Base-by-base conservation (phyloP, 228 moss, liverwort and hornwort species). In the Sphagnum fallax region DNA sequence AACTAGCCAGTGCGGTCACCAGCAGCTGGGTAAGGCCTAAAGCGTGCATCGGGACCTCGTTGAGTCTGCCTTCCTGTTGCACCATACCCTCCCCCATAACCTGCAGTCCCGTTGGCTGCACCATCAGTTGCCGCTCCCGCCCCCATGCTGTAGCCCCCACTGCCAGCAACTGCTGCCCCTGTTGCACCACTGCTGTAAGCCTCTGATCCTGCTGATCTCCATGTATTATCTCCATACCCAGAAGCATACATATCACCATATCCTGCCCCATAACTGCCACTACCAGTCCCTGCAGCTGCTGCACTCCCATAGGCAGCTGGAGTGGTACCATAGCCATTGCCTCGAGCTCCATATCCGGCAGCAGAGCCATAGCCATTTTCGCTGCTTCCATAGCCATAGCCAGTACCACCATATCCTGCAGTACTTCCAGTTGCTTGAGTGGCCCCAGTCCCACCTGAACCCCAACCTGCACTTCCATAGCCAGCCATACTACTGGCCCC, bases 11-110 rank as follows among this genome's bases (percentile, higher is more conserved):
- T 91, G 83, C 97, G 97, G 84, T 97, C 97, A 85, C 93, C 91
- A 71, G 86, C 86, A 77, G 86, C 86, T 82, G 86, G 86, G 80
- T 86, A 86, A 80, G 86, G 86, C 86, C 86, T 86, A 82, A 97
- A 97, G 74, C 97, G 83, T 49, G 97, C 91, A 79, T 97, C 97
- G 80, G 93, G 93, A 82, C 97, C 97, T 79, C 97, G 97, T 88
- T 97, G 97, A 62, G 93, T 97, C 86, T 97, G 97, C 85, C 97
- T 91, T 69, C 97, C 97, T 60, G 97, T 93, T 49, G 91, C 97
- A 70, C 97, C 97, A 71, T 97, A 97, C 5, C 97, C 97, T 83
- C 97, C 97, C 69, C 88, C 97, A 67, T 97, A 97, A 84, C 97
- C 97, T 4, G 88, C 79, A 12, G 93, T 85, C 52, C 91, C 97